These are phyloP conservation scores for Starmerella sirachaensis DNA, from an alignment of 805 yeast species.

Conservation along the genomic window DNA sequence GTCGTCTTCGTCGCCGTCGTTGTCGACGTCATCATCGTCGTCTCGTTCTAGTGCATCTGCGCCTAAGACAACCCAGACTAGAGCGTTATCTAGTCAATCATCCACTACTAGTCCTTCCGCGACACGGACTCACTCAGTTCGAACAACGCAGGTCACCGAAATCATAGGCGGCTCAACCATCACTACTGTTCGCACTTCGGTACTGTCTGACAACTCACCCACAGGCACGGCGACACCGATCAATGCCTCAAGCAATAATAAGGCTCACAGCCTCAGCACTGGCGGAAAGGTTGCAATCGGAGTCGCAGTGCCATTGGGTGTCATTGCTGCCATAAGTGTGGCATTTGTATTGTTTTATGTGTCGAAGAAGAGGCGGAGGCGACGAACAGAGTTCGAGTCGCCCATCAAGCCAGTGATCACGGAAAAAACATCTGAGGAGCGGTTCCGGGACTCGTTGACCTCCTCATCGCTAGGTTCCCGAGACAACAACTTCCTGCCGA, in stretches of 20 bases:
- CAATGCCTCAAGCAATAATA: neutral
- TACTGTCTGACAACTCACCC: constrained; percentile 1
- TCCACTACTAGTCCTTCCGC: no score
- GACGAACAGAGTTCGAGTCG: constrained; percentile 1
- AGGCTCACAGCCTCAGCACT: constrained; percentile 9
- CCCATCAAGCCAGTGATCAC: constrained; percentile 3
- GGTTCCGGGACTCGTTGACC: no score
- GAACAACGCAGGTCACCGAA: constrained; percentile 7
- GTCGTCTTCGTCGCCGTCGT: neutral
- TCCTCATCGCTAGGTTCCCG: no score
- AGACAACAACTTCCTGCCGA: no score
- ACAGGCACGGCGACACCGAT: neutral
- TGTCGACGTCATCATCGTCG: neutral
- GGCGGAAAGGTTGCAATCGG: constrained; percentile 18
- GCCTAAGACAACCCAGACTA: no score
- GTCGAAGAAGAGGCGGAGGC: constrained; percentile 5
- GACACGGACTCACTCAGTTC: constrained; percentile 1
- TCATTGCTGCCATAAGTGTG: constrained; percentile 7
- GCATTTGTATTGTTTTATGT: neutral
- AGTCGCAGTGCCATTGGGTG: constrained; percentile 17
- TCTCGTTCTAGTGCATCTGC: neutral
- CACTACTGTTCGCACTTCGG: constrained; percentile 7
- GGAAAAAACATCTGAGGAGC: no score
- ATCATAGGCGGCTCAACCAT: constrained; percentile 8
- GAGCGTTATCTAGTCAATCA: no score